These are phyloP conservation scores for Syzygium aqueum DNA, from an alignment of 345 rosid species.

Conservation along the genomic window DNA sequence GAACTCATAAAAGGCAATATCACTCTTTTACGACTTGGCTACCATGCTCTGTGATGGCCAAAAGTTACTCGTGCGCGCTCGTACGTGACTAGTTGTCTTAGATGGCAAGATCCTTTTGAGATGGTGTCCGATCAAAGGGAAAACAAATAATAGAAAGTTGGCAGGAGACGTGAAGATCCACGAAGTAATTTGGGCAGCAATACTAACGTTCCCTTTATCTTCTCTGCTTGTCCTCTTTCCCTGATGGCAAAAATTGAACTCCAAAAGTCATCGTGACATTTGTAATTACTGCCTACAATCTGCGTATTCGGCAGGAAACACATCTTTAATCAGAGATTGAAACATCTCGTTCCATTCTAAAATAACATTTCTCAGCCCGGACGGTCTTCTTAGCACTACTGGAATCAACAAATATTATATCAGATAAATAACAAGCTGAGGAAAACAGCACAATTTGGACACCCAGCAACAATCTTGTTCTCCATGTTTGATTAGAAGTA, in stretches of 20 bases:
- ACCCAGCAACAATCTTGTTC: neutral
- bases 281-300: neutral
- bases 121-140: neutral
- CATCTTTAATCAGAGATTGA: neutral
- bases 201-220: neutral
- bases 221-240: constrained; percentile 5
- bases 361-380: neutral
- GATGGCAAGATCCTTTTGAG: neutral
- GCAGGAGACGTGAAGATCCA: neutral
- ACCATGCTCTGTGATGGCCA: neutral
- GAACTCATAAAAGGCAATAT: neutral
- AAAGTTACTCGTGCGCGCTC: neutral
- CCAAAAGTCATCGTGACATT: neutral
- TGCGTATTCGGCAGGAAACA: constrained; percentile 8
- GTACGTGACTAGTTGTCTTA: neutral
- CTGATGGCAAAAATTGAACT: neutral
- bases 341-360: neutral
- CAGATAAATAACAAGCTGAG: neutral
- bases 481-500: neutral
- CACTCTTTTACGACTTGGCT: neutral
- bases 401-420: neutral
- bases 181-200: neutral
- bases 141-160: neutral
- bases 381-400: neutral
- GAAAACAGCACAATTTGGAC: neutral